Evolutionary conservation across 306 rosid genomes (phyloP).

Genomic region (Fragaria iinumae): DNA sequence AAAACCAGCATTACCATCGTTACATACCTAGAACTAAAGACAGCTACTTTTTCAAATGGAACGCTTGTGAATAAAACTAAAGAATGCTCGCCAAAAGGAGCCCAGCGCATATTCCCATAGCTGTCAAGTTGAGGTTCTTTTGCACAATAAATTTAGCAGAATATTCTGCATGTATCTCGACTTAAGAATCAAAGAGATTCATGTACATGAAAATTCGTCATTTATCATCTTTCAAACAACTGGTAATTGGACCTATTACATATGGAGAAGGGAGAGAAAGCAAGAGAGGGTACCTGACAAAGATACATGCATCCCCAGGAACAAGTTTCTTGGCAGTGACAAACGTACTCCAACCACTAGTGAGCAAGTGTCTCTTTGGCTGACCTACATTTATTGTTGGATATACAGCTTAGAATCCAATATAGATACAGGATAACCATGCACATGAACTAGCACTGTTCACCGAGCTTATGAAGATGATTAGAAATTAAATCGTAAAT

Average conservation of each 20-base stretch:
- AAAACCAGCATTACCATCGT: constrained; percentile 10
- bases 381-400: constrained; percentile 48
- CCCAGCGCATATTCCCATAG: too few relatives aligned
- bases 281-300: constrained; percentile 46
- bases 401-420: constrained; percentile 16
- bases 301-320: constrained; percentile 68
- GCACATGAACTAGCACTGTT: neutral
- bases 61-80: neutral
- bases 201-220: too few relatives aligned
- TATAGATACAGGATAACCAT: neutral
- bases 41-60: neutral
- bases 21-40: constrained; percentile 2
- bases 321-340: constrained; percentile 56
- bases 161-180: too few relatives aligned
- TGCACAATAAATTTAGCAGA: too few relatives aligned
- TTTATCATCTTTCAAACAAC: too few relatives aligned
- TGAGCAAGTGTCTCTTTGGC: constrained; percentile 69
- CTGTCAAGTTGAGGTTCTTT: too few relatives aligned
- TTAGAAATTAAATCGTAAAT: neutral
- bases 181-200: too few relatives aligned
- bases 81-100: neutral
- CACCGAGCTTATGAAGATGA: neutral
- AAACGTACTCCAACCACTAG: constrained; percentile 75
- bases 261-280: neutral
- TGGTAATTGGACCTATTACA: neutral